Evolutionary conservation across 2,329 filamentous ascomycete genomes (phyloP).

Genomic region (Leptographium galeiforme): DNA sequence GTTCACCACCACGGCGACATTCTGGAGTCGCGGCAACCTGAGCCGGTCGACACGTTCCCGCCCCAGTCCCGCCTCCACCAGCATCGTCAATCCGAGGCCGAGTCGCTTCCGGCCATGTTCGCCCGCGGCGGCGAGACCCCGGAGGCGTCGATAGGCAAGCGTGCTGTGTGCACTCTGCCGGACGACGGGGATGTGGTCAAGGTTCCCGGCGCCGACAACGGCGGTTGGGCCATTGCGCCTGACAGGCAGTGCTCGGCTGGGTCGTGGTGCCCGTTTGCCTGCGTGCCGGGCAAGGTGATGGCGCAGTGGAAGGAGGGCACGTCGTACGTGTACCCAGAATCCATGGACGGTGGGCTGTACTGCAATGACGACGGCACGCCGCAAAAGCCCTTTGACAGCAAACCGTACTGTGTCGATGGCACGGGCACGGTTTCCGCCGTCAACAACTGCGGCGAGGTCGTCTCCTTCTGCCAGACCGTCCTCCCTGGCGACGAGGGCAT

Average conservation of each 20-base stretch:
- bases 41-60: constrained; percentile 4
- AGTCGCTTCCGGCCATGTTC: constrained; percentile 5
- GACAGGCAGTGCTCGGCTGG: constrained; percentile 55
- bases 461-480: constrained; percentile 70
- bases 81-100: constrained; percentile 9
- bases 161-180: constrained; percentile 51
- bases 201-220: constrained; percentile 55
- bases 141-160: constrained; percentile 23
- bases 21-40: constrained; percentile 5
- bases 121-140: constrained; percentile 14
- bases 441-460: constrained; percentile 48
- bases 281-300: constrained; percentile 62
- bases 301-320: constrained; percentile 65
- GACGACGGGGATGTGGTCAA: constrained; percentile 50
- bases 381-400: constrained; percentile 53
- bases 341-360: constrained; percentile 65
- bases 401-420: constrained; percentile 58
- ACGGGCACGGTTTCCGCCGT: constrained; percentile 50
- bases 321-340: constrained; percentile 54
- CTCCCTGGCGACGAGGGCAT: constrained; percentile 70
- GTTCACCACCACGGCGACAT: constrained; percentile 18
- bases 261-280: constrained; percentile 64
- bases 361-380: constrained; percentile 55
- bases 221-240: constrained; percentile 68
- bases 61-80: constrained; percentile 7